Conservation (phyloP, 2,329 filamentous ascomycete species). For the Lachnum nothofagi region DNA sequence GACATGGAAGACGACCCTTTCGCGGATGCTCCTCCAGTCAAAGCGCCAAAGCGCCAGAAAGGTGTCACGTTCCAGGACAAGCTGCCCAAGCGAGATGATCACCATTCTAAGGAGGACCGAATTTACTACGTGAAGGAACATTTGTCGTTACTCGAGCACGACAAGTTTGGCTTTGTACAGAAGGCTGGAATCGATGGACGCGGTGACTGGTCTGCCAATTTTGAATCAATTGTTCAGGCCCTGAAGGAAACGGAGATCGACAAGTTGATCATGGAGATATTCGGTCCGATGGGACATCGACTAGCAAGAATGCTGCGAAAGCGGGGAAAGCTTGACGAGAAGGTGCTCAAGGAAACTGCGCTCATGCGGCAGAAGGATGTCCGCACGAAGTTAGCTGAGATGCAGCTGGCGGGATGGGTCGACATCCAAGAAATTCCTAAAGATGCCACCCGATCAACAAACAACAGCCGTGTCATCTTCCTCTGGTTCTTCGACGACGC, state of each 20-base stretch:
- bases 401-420: conserved; percentile 81
- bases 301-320: conserved; percentile 79
- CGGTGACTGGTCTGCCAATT: conserved; percentile 80
- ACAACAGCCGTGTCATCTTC: conserved; percentile 79
- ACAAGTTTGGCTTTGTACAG: conserved; percentile 62
- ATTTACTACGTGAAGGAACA: conserved; percentile 64
- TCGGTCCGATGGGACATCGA: conserved; percentile 71
- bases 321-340: conserved; percentile 93
- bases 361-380: conserved; percentile 83
- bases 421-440: conserved; percentile 93
- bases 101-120: conserved; percentile 36
- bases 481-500: conserved; percentile 86
- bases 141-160: conserved; percentile 65
- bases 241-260: conserved; percentile 77
- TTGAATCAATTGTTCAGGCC: conserved; percentile 63
- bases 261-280: conserved; percentile 70
- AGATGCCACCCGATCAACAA: conserved; percentile 64
- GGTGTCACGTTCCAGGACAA: conserved; percentile 52
- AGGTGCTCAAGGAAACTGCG: conserved; percentile 72
- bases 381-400: conserved; percentile 74
- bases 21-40: conserved; percentile 10
- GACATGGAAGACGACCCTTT: conserved; percentile 19
- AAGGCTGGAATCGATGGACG: conserved; percentile 59
- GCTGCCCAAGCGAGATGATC: conserved; percentile 5
- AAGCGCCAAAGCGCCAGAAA: conserved; percentile 33